Evolutionary conservation across 2,329 filamentous ascomycete species (phyloP), one percentile per base, ranked within the genome.

Genomic region (Aspergillus ustus): DNA sequence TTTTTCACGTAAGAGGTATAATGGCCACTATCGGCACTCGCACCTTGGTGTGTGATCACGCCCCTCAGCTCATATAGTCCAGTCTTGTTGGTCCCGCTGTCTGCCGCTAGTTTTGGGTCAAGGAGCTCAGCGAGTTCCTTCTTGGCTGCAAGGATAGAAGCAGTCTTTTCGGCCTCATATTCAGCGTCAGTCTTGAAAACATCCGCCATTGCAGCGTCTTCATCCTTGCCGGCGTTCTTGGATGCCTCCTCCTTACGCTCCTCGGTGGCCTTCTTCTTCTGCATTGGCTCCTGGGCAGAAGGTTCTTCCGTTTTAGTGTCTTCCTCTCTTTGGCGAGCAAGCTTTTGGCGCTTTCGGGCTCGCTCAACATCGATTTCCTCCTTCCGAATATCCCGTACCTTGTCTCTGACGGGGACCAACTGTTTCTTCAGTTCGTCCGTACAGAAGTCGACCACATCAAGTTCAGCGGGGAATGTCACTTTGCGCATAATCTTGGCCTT

Each of bases 401-500:
- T 96, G 82, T 99, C 95, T 62, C 95, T 88, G n/a, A 99, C 90
- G 1, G 95, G 96, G 51, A 97, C 82, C 49, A 99, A 84, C 69
- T 91, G 87, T 73, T 89, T 89, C 76, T 88, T 90, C 65, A 99
- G 83, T 57, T 95, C 90, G 28, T 98, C 93, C 13, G 93, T 94
- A 78, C 95, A 99, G 78, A 97, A 97, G 75, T 99, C 95, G 22
- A 96, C 89, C 44, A 92, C 88, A 72, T 99, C 95, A 37, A 99
- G 83, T 78, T 99, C 95, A 54, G 91, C 89, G 7, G 94, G 94
- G 75, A 99, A 99, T 0, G 92, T 94, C 60, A 99, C 95, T 80
- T 98, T 99, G 75, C 93, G 91, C 91, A 99, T 94, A 70, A 99
- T 99, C 85, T 99, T 99, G 68, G 94, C 93, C 84, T 99, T 99